Evolutionary conservation across 345 rosid species (phyloP), one percentile per base, ranked within the genome.

Genomic region (Camelina neglecta): DNA sequence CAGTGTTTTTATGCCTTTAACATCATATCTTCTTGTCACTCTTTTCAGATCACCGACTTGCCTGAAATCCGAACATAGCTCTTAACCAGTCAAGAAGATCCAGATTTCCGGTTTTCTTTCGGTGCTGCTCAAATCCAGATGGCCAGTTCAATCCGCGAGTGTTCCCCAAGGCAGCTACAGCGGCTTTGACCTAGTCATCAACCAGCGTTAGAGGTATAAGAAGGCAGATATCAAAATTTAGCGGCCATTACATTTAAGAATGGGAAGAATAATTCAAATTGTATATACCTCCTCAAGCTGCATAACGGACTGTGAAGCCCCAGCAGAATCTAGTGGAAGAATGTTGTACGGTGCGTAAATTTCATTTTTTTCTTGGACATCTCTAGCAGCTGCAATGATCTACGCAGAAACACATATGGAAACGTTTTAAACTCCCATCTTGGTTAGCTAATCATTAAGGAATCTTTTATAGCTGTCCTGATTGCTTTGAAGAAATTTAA

Each of bases 41-140:
- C 23, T 49, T 62, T 54, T 47, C 18, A 47, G 50, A 71, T 39
- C 53, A 73, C 53, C 56, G 54, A 67, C 89, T 59, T 89, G 75
- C 99, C 97, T 95, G 99, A 84, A 95, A 95, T 55, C 99, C 98
- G 73, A 90, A 95, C 97, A 92, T 89, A 42, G 97, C 97, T 73
- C 94, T 85, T 80, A 95, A 82, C 98, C 99, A 95, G 79, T 95
- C 99, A 36, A 95, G 90, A 81, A 95, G 86, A 77, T 95, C 99
- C 26, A 92, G 54, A 67, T 95, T 93, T 68, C 97, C 94, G 12
- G 90, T 73, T 85, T 89, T 92, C 76, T 88, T 96, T 84, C 91
- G 85, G 54, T 87, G 91, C 77, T 86, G 98, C 79, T 90, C 97
- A 79, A 89, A 88, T 70, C 88, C 80, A 18, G 93, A 11, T 24